phyloP scores from a whole-genome alignment of 495 filamentous ascomycete genomes.

The Xylaria palmicola region DNA sequence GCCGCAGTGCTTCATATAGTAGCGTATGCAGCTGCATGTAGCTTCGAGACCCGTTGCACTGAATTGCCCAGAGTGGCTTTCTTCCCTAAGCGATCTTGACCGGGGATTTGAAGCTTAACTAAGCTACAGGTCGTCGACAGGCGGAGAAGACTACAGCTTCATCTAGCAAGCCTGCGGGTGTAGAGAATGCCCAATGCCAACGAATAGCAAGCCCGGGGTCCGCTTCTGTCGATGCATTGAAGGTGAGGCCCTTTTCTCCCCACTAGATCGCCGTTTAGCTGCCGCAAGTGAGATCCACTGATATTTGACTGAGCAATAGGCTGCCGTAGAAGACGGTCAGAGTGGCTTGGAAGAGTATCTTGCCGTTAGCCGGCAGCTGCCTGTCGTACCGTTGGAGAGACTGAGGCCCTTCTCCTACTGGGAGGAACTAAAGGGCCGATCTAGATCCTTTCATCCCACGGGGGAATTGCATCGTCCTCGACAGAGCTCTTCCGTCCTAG shows the following conservation, averaged over 20 bases:
- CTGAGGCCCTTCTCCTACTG: conserved; percentile 14
- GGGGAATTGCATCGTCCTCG: background rate
- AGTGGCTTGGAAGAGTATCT: background rate
- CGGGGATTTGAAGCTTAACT: background rate
- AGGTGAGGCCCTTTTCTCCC: background rate
- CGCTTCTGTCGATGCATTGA: background rate
- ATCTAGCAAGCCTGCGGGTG: background rate
- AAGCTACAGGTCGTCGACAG: conserved; percentile 20
- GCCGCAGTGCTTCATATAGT: background rate
- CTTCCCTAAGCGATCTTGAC: background rate
- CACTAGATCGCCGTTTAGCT: too few species aligned
- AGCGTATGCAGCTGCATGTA: background rate
- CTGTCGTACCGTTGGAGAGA: background rate
- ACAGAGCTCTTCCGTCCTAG: background rate
- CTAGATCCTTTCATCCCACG: background rate
- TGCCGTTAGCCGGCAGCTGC: background rate
- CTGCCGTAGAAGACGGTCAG: background rate
- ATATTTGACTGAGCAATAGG: background rate
- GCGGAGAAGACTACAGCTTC: conserved; percentile 4
- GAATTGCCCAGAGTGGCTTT: background rate
- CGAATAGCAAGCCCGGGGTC: background rate
- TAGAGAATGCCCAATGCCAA: background rate
- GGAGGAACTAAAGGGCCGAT: conserved; percentile 4
- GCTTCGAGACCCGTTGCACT: background rate
- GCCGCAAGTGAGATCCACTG: background rate